Conservation (phyloP, 352 stramenopile genomes). For the Peronospora destructor region DNA sequence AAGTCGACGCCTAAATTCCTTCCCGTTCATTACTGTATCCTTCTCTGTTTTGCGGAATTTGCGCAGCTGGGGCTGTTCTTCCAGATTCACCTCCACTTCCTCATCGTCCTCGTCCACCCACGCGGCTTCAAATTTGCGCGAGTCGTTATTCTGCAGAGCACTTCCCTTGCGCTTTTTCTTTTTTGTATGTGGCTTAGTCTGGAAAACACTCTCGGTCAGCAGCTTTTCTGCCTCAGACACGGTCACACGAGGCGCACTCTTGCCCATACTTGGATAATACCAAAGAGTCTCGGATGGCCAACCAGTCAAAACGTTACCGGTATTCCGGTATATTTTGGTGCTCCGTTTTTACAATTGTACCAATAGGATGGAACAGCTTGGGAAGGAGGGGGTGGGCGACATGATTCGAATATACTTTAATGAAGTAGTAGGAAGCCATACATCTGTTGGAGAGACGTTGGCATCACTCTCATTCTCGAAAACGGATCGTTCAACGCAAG, state of each 20-base stretch:
- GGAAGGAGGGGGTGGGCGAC: constrained; percentile 8
- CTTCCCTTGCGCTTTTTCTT: constrained; percentile 23
- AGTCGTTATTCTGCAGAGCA: constrained; percentile 5
- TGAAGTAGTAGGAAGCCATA: constrained; percentile 1
- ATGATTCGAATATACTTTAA: constrained; percentile 7
- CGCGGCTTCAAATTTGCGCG: constrained; percentile 37
- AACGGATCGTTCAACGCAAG: constrained; percentile 6
- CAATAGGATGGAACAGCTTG: background rate
- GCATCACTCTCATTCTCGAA: constrained; percentile 22
- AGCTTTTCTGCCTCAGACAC: constrained; percentile 42
- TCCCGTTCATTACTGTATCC: constrained; percentile 56
- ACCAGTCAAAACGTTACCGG: constrained; percentile 18
- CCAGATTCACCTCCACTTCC: constrained; percentile 61
- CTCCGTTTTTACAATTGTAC: background rate
- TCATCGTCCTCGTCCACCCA: constrained; percentile 88
- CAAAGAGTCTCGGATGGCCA: constrained; percentile 9
- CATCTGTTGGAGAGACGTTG: constrained; percentile 2
- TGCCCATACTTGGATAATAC: constrained; percentile 35
- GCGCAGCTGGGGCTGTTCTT: constrained; percentile 57
- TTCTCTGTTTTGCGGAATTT: constrained; percentile 80
- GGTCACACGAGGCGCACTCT: constrained; percentile 25
- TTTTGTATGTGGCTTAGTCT: constrained; percentile 19
- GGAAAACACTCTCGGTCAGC: constrained; percentile 52
- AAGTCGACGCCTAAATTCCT: constrained; percentile 70
- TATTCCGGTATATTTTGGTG: background rate